Evolutionary conservation across 2,329 filamentous ascomycete species (phyloP).

Genomic region (Hirsutella minnesotensis): DNA sequence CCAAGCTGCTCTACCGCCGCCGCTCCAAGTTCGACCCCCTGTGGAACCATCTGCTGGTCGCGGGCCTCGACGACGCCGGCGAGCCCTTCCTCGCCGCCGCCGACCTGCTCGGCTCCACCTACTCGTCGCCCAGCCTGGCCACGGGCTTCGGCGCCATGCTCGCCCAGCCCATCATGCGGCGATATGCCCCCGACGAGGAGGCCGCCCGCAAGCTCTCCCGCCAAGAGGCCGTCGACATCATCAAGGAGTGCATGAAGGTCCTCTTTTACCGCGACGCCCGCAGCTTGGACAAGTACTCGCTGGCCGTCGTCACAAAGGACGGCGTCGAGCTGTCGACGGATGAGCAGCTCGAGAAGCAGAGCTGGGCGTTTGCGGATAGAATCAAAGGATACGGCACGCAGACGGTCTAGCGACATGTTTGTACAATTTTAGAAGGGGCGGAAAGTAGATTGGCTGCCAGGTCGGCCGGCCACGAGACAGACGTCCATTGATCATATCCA

Average conservation of each 20-base stretch:
- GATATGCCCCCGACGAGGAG: conserved; percentile 73
- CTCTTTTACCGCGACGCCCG: conserved; percentile 94
- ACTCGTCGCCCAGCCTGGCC: conserved; percentile 74
- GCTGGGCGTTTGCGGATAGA: conserved; percentile 93
- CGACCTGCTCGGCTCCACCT: conserved; percentile 88
- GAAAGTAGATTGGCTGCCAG: neutral
- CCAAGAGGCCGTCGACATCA: conserved; percentile 67
- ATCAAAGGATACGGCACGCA: conserved; percentile 95
- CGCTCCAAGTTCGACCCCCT: conserved; percentile 93
- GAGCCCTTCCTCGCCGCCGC: conserved; percentile 85
- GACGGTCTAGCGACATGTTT: conserved; percentile 31
- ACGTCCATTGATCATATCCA: too few species aligned
- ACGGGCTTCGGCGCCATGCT: conserved; percentile 91
- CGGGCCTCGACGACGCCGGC: conserved; percentile 67
- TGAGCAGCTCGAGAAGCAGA: conserved; percentile 87
- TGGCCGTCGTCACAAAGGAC: conserved; percentile 80
- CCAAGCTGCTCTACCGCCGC: conserved; percentile 91
- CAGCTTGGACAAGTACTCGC: conserved; percentile 81
- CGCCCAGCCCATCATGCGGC: conserved; percentile 82
- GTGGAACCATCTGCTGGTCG: conserved; percentile 92
- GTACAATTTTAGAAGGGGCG: neutral
- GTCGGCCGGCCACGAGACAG: too few species aligned
- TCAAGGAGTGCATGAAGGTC: conserved; percentile 97
- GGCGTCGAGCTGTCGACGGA: conserved; percentile 76
- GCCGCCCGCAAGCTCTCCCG: conserved; percentile 57